Conservation (phyloP, 129 eudicot species). For the Tagetes patula region DNA sequence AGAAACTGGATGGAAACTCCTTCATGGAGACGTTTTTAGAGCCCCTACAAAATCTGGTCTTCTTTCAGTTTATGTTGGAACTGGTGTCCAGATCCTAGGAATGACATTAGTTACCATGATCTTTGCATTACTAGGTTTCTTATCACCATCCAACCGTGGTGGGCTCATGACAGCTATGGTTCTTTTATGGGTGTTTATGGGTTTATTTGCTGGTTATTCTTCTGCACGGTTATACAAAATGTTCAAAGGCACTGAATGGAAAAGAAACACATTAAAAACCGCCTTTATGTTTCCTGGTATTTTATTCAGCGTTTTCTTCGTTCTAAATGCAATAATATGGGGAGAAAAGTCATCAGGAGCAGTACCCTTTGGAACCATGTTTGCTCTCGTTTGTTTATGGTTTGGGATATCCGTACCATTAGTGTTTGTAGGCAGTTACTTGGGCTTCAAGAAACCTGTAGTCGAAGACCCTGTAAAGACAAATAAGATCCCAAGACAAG, state of each 20-base stretch:
- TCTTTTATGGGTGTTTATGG: constrained; percentile 94
- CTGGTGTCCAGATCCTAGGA: constrained; percentile 79
- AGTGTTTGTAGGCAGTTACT: constrained; percentile 87
- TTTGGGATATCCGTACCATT: constrained; percentile 92
- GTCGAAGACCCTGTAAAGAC: constrained; percentile 89
- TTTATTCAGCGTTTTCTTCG: constrained; percentile 66
- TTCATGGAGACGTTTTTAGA: constrained; percentile 92
- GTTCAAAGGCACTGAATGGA: constrained; percentile 96
- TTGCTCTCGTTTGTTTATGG: constrained; percentile 85
- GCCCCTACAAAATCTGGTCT: constrained; percentile 69
- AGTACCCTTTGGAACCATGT: constrained; percentile 91
- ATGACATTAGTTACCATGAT: constrained; percentile 98
- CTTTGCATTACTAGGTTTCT: constrained; percentile 81
- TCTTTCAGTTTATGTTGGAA: constrained; percentile 81
- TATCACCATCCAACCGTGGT: constrained; percentile 92
- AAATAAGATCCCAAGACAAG: constrained; percentile 80
- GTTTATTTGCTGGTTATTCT: constrained; percentile 82
- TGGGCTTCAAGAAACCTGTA: constrained; percentile 82
- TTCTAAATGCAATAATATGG: constrained; percentile 87
- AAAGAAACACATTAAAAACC: constrained; percentile 71
- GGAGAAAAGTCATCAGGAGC: constrained; percentile 94
- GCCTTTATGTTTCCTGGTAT: constrained; percentile 98
- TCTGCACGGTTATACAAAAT: constrained; percentile 93
- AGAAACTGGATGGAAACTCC: constrained; percentile 98
- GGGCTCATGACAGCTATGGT: constrained; percentile 98